These are phyloP conservation scores for Zymoseptoria tritici DNA, from an alignment of 2,329 filamentous ascomycete species.

Conservation along the genomic window DNA sequence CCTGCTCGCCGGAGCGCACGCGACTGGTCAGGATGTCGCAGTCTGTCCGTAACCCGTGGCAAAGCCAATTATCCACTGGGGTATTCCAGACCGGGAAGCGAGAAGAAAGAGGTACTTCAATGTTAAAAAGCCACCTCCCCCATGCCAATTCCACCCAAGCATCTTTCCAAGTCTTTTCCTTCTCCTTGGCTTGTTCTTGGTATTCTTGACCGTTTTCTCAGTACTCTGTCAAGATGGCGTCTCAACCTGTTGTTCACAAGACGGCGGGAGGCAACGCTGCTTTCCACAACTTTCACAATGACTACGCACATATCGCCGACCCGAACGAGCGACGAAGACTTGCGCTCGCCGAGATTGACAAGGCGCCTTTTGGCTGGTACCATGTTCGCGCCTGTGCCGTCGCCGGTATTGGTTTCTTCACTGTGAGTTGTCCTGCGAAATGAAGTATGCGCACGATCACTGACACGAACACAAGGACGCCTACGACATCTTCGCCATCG, in stretches of 20 bases:
- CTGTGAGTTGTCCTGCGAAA: conserved; percentile 26
- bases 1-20: neutral
- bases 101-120: neutral
- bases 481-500: conserved; percentile 70
- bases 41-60: neutral
- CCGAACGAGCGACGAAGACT: conserved; percentile 71
- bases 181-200: neutral
- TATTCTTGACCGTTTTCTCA: neutral
- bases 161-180: neutral
- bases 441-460: neutral
- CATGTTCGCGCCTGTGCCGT: conserved; percentile 71
- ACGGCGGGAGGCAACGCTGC: conserved; percentile 61
- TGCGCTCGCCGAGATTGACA: conserved; percentile 74
- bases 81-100: neutral
- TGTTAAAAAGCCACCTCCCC: neutral
- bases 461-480: conserved; percentile 45
- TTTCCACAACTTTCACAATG: conserved; percentile 72
- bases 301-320: conserved; percentile 58
- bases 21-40: neutral
- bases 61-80: neutral
- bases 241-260: conserved; percentile 1
- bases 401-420: conserved; percentile 82
- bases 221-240: neutral
- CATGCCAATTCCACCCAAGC: neutral
- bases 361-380: conserved; percentile 76